phyloP scores from a whole-genome alignment of 75 land plant genomes.

The Azolla pinnata region DNA sequence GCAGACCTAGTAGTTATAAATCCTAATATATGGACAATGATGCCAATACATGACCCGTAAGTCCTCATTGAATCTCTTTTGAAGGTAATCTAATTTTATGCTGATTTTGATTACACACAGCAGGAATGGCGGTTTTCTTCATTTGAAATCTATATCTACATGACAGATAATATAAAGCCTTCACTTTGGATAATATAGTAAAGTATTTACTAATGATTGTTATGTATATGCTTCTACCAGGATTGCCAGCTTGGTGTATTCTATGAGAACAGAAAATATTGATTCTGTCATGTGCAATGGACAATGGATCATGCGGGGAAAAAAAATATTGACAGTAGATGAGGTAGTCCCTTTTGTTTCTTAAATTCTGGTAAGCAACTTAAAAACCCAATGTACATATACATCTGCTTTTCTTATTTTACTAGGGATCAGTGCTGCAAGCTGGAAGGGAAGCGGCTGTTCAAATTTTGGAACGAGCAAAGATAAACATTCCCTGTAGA shows the following conservation, averaged over 20 bases:
- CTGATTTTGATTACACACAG: too few species aligned
- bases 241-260: constrained; percentile 79
- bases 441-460: constrained; percentile 36
- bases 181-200: too few species aligned
- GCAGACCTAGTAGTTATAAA: constrained; percentile 76
- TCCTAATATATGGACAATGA: constrained; percentile 74
- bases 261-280: constrained; percentile 86
- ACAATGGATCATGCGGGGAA: constrained; percentile 75
- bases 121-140: not conserved
- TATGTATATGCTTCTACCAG: too few species aligned
- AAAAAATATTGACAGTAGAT: constrained; percentile 59
- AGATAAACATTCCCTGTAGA: constrained; percentile 45
- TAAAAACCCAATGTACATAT: not conserved
- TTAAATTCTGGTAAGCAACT: not conserved
- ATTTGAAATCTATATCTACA: not conserved
- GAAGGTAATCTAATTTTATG: too few species aligned
- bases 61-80: constrained; percentile 8
- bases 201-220: too few species aligned
- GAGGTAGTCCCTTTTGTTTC: constrained; percentile 43
- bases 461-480: constrained; percentile 43
- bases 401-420: not conserved
- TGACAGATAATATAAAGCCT: not conserved
- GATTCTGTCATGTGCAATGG: constrained; percentile 92
- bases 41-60: constrained; percentile 83
- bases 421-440: constrained; percentile 39